These are phyloP conservation scores for Eruca vesicaria DNA, from an alignment of 441 rosid genomes.

Conservation along the genomic window DNA sequence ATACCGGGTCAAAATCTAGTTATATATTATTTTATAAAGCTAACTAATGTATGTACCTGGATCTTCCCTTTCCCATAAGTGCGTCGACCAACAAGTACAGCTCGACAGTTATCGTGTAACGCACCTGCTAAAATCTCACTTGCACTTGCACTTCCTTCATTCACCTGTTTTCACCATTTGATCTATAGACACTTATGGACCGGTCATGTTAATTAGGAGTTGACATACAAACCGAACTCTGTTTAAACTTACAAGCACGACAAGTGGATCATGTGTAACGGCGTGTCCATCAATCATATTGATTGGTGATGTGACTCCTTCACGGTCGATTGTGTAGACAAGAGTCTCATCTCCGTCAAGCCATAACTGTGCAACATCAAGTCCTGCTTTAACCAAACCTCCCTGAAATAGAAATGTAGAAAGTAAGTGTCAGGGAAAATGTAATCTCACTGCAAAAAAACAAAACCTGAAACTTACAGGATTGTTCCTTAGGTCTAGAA, in stretches of 20 bases:
- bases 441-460: background rate
- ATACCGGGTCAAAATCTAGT: too few species aligned
- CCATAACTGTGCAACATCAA: conserved; percentile 91
- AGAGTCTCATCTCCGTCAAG: conserved; percentile 89
- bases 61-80: conserved; percentile 93
- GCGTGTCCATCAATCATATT: conserved; percentile 81
- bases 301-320: conserved; percentile 70
- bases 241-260: conserved; percentile 67
- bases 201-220: background rate
- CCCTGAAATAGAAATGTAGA: conserved; percentile 47
- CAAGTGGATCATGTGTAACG: conserved; percentile 80
- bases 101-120: conserved; percentile 85
- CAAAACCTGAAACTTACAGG: conserved; percentile 45
- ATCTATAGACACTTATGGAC: background rate
- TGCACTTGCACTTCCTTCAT: conserved; percentile 94
- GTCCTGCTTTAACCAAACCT: conserved; percentile 89
- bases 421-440: background rate
- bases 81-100: conserved; percentile 80
- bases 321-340: conserved; percentile 80
- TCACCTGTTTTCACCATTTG: conserved; percentile 54
- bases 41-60: conserved; percentile 47
- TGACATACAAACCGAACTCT: background rate
- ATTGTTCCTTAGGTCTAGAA: conserved; percentile 83
- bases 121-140: conserved; percentile 97
- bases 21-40: background rate